Percentiles rank a stretch among this genome's conserved stretches.
These are phyloP conservation scores for Clitoria ternatea DNA, from an alignment of 306 rosid species.

Conservation along the genomic window DNA sequence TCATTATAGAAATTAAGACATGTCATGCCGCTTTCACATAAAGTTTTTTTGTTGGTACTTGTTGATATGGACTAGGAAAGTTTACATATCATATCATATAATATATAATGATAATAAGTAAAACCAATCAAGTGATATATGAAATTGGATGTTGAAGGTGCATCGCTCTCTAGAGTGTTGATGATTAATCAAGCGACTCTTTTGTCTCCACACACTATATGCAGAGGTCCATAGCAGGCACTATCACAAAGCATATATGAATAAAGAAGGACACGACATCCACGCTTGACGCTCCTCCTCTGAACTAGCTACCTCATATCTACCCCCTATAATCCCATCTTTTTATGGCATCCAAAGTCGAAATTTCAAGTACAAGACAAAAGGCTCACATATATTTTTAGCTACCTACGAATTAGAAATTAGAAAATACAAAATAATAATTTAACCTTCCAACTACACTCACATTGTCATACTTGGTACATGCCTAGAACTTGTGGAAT, in stretches of 20 bases:
- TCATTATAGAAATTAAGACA: background rate
- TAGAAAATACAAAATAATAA: background rate
- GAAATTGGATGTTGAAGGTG: background rate
- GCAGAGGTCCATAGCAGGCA: constrained; percentile 53
- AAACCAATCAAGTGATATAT: background rate
- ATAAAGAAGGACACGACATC: constrained; percentile 36
- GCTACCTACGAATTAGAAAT: no score
- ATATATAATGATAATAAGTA: background rate
- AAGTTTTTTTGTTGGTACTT: constrained; percentile 14
- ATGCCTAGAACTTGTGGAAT: background rate
- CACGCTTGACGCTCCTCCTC: constrained; percentile 72
- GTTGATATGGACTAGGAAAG: constrained; percentile 1
- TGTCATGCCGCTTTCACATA: constrained; percentile 12
- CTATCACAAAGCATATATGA: constrained; percentile 44
- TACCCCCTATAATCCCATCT: constrained; percentile 21
- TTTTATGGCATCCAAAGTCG: constrained; percentile 73
- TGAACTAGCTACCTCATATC: constrained; percentile 7
- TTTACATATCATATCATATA: background rate
- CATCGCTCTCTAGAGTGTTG: constrained; percentile 25
- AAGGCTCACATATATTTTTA: constrained; percentile 22
- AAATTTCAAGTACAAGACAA: background rate
- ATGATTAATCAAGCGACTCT: constrained; percentile 60
- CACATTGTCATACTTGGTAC: background rate
- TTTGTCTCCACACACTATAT: constrained; percentile 61
- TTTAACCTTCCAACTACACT: background rate